These are phyloP conservation scores for Scheffersomyces lignicola DNA, from an alignment of 1,139 yeast genomes.

Conservation along the genomic window DNA sequence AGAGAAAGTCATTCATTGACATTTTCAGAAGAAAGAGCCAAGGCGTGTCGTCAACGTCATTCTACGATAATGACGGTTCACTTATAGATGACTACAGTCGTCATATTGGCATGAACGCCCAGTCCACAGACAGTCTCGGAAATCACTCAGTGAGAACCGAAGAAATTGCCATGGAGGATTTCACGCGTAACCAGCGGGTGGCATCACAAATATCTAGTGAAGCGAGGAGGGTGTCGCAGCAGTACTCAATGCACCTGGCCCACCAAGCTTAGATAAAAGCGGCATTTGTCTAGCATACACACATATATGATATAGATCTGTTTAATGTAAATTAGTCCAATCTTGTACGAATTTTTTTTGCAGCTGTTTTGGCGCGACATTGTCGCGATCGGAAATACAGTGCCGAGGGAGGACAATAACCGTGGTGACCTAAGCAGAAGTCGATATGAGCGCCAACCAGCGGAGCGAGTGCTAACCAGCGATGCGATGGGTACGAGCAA, in stretches of 20 bases:
- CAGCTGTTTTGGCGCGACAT: too few species aligned
- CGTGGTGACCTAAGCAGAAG: too few species aligned
- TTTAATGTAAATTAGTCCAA: too few species aligned
- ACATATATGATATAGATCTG: not conserved
- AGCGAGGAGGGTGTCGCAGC: constrained; percentile 16
- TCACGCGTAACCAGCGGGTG: constrained; percentile 24
- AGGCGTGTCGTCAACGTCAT: constrained; percentile 15
- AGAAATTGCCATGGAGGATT: constrained; percentile 52
- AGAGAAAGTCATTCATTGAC: constrained; percentile 26
- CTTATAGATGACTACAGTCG: constrained; percentile 32
- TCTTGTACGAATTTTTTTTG: too few species aligned
- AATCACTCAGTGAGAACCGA: constrained; percentile 35
- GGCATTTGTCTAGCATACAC: constrained; percentile 1
- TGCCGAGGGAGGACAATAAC: too few species aligned
- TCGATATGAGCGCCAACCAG: too few species aligned
- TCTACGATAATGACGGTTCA: constrained; percentile 28
- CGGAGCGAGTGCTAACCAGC: too few species aligned
- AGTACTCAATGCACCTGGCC: constrained; percentile 6
- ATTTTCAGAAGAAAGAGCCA: constrained; percentile 29
- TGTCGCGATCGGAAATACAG: too few species aligned
- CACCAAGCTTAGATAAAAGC: not conserved
- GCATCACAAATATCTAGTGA: constrained; percentile 29
- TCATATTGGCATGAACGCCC: constrained; percentile 13
- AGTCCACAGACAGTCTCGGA: constrained; percentile 15
- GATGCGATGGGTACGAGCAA: too few species aligned